Evolutionary conservation across 768 basidiomycete genomes (phyloP).

Genomic region (Strobilomyces dryophilus): DNA sequence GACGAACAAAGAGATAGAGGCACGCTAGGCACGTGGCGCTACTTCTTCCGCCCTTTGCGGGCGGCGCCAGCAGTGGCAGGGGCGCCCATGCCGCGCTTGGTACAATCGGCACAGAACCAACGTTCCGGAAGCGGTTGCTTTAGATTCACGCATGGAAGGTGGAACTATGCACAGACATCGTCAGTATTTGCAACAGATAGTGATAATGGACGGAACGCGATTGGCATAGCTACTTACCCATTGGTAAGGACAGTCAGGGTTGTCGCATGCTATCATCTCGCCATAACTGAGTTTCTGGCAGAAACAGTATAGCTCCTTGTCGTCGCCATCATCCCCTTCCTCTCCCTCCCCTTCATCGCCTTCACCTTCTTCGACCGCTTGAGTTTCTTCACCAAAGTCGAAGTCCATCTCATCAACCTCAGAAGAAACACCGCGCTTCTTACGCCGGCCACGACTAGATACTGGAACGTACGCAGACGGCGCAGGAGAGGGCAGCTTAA

Average conservation of each 20-base stretch:
- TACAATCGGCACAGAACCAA: constrained; percentile 60
- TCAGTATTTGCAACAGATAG: constrained; percentile 9
- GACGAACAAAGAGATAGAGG: neutral
- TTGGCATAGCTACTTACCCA: constrained; percentile 45
- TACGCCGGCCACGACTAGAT: constrained; percentile 30
- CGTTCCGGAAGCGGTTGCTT: constrained; percentile 52
- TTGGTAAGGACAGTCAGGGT: constrained; percentile 51
- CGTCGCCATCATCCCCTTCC: constrained; percentile 49
- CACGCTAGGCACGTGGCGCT: constrained; percentile 6
- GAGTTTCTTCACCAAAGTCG: constrained; percentile 31
- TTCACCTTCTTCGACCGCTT: constrained; percentile 28
- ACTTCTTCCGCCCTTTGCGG: constrained; percentile 43
- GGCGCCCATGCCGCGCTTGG: constrained; percentile 34
- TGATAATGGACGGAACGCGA: neutral
- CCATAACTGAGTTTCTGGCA: constrained; percentile 62
- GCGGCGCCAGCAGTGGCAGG: constrained; percentile 22
- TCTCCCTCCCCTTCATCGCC: constrained; percentile 38
- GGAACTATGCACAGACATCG: constrained; percentile 42
- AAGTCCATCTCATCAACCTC: constrained; percentile 33
- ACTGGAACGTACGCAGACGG: constrained; percentile 28
- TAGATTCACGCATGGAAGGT: constrained; percentile 56
- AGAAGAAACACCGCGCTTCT: constrained; percentile 34
- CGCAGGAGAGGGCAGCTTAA: constrained; percentile 33
- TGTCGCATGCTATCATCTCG: constrained; percentile 66
- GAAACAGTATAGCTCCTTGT: constrained; percentile 58